Percentiles rank a stretch among this genome's conserved stretches.
Evolutionary conservation across 1,284 basidiomycete species (phyloP).

Genomic region (Cryptococcus sp.): DNA sequence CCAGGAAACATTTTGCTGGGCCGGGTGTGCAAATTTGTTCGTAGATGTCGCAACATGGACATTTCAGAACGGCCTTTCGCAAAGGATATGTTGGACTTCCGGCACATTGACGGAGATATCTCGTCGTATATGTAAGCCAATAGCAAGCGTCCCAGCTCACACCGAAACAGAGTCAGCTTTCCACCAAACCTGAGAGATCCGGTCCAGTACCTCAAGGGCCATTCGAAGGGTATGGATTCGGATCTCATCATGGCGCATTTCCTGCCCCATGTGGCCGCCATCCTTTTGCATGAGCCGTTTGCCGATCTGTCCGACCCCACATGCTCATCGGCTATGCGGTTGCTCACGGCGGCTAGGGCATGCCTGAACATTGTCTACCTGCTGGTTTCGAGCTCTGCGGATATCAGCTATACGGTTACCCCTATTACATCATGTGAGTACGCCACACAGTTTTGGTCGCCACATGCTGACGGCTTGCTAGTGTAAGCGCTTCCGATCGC

Average conservation of each 20-base stretch:
- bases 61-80: slow-evolving; percentile 11
- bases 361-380: slow-evolving; percentile 35
- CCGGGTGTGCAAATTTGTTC: slow-evolving; percentile 33
- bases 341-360: slow-evolving; percentile 33
- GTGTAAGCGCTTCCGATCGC: too few relatives aligned
- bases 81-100: slow-evolving; percentile 27
- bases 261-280: slow-evolving; percentile 34
- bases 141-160: background rate
- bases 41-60: slow-evolving; percentile 17
- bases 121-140: slow-evolving; percentile 23
- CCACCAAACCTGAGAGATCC: slow-evolving; percentile 39
- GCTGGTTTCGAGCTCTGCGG: slow-evolving; percentile 32
- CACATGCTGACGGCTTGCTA: background rate
- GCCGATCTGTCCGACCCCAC: slow-evolving; percentile 33
- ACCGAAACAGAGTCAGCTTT: slow-evolving; percentile 27
- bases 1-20: slow-evolving; percentile 31
- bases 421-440: slow-evolving; percentile 36
- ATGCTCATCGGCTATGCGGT: slow-evolving; percentile 27
- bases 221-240: slow-evolving; percentile 34
- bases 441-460: background rate
- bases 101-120: slow-evolving; percentile 34
- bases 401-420: slow-evolving; percentile 30
- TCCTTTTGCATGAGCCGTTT: slow-evolving; percentile 46
- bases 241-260: slow-evolving; percentile 42
- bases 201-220: slow-evolving; percentile 26